A percentile compares a stretch with the other conserved stretches of the same genome.
Conservation (phyloP, 345 rosid species). For the Lepidium aucheri region DNA sequence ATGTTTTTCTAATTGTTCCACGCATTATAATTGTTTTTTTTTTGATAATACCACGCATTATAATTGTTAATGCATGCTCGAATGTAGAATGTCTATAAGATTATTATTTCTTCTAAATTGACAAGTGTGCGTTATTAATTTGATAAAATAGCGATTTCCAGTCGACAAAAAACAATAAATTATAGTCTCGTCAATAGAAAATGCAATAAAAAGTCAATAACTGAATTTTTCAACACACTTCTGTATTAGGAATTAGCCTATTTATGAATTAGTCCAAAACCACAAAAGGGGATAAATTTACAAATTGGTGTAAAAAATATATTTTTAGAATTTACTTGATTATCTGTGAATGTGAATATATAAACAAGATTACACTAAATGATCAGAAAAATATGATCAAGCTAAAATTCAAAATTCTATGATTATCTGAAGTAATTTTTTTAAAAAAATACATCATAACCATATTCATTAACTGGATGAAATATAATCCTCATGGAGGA, state of each 20-base stretch:
- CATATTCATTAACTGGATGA: no score
- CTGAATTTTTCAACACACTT: constrained; percentile 4
- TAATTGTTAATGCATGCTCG: constrained; percentile 6
- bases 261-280: background rate
- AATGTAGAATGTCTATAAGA: constrained; percentile 7
- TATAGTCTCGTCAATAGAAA: background rate
- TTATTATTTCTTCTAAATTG: background rate
- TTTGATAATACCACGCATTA: background rate
- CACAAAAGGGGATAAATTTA: background rate
- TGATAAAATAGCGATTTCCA: background rate
- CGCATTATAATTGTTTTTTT: background rate
- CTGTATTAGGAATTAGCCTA: background rate
- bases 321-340: no score
- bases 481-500: no score
- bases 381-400: no score
- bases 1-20: background rate
- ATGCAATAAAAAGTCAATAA: constrained; percentile 9
- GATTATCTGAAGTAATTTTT: no score
- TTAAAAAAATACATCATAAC: no score
- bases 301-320: no score
- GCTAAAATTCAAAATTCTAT: no score
- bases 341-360: no score
- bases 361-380: no score
- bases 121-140: constrained; percentile 9
- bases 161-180: background rate